These are phyloP conservation scores for Cladosporium sp. DNA, from an alignment of 2,329 filamentous ascomycete species.

Conservation along the genomic window DNA sequence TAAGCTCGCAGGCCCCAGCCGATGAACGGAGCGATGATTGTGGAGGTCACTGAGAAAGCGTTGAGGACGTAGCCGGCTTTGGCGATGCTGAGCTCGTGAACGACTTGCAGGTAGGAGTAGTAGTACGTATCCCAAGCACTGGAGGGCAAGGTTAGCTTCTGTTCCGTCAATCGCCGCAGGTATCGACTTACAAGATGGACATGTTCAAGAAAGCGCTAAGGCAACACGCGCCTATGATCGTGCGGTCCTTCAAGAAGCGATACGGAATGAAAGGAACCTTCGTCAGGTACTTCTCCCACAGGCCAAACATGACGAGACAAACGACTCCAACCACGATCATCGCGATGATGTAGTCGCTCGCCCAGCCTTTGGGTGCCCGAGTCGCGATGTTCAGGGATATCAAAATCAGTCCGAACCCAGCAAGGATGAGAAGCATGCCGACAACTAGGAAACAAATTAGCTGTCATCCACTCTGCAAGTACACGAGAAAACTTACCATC, in stretches of 20 bases:
- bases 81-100: conserved; percentile 46
- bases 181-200: conserved; percentile 49
- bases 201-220: conserved; percentile 22
- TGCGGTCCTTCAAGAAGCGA: conserved; percentile 53
- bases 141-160: conserved; percentile 40
- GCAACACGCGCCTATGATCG: conserved; percentile 52
- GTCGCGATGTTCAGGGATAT: conserved; percentile 64
- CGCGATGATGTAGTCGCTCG: conserved; percentile 43
- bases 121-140: conserved; percentile 45
- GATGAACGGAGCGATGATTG: conserved; percentile 55
- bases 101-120: conserved; percentile 51
- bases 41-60: conserved; percentile 11
- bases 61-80: conserved; percentile 6
- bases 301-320: conserved; percentile 47
- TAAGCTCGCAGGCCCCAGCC: conserved; percentile 49
- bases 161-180: conserved; percentile 25
- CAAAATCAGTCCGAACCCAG: conserved; percentile 64
- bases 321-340: conserved; percentile 38
- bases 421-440: conserved; percentile 33
- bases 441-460: conserved; percentile 24
- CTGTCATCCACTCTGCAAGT: not conserved
- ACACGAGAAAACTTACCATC: conserved; percentile 27
- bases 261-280: conserved; percentile 61
- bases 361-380: conserved; percentile 40
- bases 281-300: conserved; percentile 62